Evolutionary conservation across 441 rosid species (phyloP), one percentile per base, ranked within the genome.

Genomic region (Kokia cookei): DNA sequence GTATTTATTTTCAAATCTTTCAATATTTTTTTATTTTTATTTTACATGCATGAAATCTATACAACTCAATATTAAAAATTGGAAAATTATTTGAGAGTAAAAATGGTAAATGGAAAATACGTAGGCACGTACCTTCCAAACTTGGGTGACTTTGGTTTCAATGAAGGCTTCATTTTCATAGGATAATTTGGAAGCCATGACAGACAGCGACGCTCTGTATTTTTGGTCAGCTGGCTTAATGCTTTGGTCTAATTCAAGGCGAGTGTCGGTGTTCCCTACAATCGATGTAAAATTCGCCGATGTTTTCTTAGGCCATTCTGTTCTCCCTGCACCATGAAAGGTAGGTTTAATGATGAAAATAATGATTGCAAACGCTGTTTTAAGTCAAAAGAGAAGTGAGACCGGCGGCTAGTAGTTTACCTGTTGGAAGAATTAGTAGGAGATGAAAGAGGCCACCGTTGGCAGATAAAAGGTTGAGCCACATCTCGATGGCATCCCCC

Each of bases 151-250:
- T 3, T 83, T 60, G 55, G 84, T 76, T 40, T 75, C 51, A 73
- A 85, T 74, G 77, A 81, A 84, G 63, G 86, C 75, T 67, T 74
- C 40, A 73, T 86, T 89, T 81, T 90, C 97, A 26, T 92, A 92
- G 15, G 91, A 79, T 22, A 92, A 72, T 81, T 92, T 92, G 19
- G 95, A 78, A 22, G 97, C 95, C 97, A 92, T 92, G 19, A 84
- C 69, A 48, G 93, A 82, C 81, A 92, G 72, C 17, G 77, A 73
- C n/a, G 86, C 76, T 58, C 78, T 83, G 73, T 92, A 92, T 69
- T 79, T 83, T 32, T 35, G 47, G 59, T 74, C 15, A 14, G 66
- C 78, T 3, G 74, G 76, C 81, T 72, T 74, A 5, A 75, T 77
- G 5, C 14, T 79, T 59, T 13, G 19, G 61, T 87, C 90, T 50